phyloP scores from a whole-genome alignment of 2,329 filamentous ascomycete species.

The Ophiostoma quercus region DNA sequence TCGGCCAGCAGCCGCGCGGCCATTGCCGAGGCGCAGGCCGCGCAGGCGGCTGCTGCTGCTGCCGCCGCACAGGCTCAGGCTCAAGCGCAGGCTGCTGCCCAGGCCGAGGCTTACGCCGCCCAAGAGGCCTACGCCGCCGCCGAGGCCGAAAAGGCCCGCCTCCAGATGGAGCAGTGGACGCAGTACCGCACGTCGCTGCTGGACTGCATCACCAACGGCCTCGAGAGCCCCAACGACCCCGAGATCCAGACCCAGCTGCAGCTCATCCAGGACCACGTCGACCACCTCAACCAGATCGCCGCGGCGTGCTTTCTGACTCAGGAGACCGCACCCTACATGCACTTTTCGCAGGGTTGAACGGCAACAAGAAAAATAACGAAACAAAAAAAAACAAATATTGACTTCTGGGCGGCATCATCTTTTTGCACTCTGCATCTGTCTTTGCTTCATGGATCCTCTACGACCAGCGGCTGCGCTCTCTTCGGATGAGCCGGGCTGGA shows the following conservation, averaged over 20 bases:
- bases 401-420: conserved; percentile 8
- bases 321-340: conserved; percentile 29
- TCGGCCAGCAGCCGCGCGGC: conserved; percentile 30
- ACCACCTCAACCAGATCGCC: conserved; percentile 48
- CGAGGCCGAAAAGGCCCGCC: conserved; percentile 35
- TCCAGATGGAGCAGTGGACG: conserved; percentile 51
- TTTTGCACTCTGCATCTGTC: neutral
- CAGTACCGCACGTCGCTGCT: conserved; percentile 61
- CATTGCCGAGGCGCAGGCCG: neutral
- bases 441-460: neutral
- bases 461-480: neutral
- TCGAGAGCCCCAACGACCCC: conserved; percentile 47
- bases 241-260: conserved; percentile 51
- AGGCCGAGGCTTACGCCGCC: conserved; percentile 27
- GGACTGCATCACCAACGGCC: conserved; percentile 46
- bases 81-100: conserved; percentile 12
- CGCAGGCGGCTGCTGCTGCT: neutral
- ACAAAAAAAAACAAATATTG: conserved; percentile 7
- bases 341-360: conserved; percentile 16
- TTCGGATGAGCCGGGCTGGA: neutral
- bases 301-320: neutral
- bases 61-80: neutral
- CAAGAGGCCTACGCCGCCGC: conserved; percentile 28
- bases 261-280: conserved; percentile 47
- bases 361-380: neutral